Evolutionary conservation across 345 rosid genomes (phyloP).

Genomic region (Citropsis articulata): DNA sequence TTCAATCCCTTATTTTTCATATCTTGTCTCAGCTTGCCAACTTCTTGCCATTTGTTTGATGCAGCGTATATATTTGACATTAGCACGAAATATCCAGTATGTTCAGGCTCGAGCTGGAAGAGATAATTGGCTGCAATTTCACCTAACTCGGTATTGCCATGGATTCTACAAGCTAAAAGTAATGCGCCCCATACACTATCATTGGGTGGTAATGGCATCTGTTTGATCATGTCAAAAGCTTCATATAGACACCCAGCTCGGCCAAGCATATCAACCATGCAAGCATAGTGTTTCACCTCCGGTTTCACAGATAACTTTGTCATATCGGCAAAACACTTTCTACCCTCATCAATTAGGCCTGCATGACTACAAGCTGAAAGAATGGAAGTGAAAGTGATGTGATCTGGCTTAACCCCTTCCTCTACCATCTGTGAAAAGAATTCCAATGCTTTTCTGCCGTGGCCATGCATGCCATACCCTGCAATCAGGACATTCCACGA

Average conservation of each 20-base stretch:
- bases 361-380: slow-evolving; percentile 67
- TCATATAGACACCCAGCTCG: slow-evolving; percentile 49
- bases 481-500: slow-evolving; percentile 61
- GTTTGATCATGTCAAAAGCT: slow-evolving; percentile 45
- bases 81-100: slow-evolving; percentile 52
- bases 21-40: slow-evolving; percentile 39
- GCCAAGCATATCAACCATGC: slow-evolving; percentile 67
- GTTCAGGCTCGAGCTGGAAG: slow-evolving; percentile 45
- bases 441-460: slow-evolving; percentile 36
- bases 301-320: slow-evolving; percentile 29
- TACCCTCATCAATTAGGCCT: slow-evolving; percentile 55
- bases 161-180: slow-evolving; percentile 60
- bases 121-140: slow-evolving; percentile 45
- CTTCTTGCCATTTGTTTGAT: slow-evolving; percentile 56
- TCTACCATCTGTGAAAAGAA: slow-evolving; percentile 47
- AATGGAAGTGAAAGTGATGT: slow-evolving; percentile 48
- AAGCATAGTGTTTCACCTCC: slow-evolving; percentile 49
- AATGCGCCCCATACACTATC: slow-evolving; percentile 61
- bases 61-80: slow-evolving; percentile 59
- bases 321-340: slow-evolving; percentile 46
- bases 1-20: slow-evolving; percentile 52
- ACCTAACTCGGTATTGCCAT: slow-evolving; percentile 42
- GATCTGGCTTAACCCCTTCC: slow-evolving; percentile 44
- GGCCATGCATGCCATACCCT: slow-evolving; percentile 53
- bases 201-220: slow-evolving; percentile 46